These are phyloP conservation scores for Knufia petricola DNA, from an alignment of 2,329 filamentous ascomycete species.

Conservation along the genomic window DNA sequence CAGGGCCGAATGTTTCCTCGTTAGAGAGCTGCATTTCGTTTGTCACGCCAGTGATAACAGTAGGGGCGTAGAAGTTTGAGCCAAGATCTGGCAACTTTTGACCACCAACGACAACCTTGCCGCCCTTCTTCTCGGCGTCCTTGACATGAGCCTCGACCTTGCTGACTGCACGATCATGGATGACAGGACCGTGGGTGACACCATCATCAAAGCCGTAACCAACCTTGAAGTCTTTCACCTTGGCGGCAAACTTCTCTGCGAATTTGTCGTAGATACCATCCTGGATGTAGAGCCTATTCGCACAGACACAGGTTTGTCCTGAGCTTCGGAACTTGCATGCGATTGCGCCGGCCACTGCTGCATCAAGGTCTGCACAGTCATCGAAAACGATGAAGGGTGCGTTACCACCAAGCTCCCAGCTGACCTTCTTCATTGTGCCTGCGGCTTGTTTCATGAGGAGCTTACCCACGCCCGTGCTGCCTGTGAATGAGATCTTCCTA, in stretches of 20 bases:
- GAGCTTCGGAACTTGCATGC: constrained; percentile 86
- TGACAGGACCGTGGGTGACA: constrained; percentile 41
- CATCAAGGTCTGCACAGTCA: constrained; percentile 72
- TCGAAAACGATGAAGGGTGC: constrained; percentile 96
- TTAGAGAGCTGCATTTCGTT: constrained; percentile 70
- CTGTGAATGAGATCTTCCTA: constrained; percentile 90
- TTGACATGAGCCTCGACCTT: constrained; percentile 74
- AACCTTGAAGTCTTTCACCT: constrained; percentile 41
- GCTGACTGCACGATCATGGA: constrained; percentile 69
- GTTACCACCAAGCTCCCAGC: constrained; percentile 88
- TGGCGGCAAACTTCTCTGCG: constrained; percentile 44
- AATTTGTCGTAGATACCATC: constrained; percentile 45
- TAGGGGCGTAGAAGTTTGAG: constrained; percentile 79
- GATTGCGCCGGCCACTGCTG: constrained; percentile 72
- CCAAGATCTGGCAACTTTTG: constrained; percentile 65
- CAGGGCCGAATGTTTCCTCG: constrained; percentile 93
- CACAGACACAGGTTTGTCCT: constrained; percentile 90
- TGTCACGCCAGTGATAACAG: constrained; percentile 79
- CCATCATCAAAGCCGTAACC: constrained; percentile 38
- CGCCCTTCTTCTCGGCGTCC: constrained; percentile 71
- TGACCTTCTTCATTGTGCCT: constrained; percentile 72
- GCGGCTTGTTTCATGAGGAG: constrained; percentile 87
- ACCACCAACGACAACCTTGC: constrained; percentile 64
- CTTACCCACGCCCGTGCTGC: constrained; percentile 55
- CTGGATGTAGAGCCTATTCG: constrained; percentile 48